Evolutionary conservation across 2,329 filamentous ascomycete genomes (phyloP).

Genomic region (Golovinomyces cichoracearum): DNA sequence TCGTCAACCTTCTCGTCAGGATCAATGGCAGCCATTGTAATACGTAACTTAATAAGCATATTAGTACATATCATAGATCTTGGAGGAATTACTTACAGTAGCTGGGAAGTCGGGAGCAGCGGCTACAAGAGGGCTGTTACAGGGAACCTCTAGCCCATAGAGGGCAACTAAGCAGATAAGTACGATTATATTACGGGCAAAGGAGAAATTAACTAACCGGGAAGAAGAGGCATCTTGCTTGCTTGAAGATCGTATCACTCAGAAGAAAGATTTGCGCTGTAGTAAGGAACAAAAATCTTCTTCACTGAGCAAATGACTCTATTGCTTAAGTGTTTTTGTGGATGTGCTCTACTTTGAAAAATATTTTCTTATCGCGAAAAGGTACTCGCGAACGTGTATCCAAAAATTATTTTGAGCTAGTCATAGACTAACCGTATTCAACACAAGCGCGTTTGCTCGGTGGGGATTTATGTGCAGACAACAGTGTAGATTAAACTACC

Average conservation of each 20-base stretch:
- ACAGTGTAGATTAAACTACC: not conserved
- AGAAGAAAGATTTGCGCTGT: too few relatives aligned
- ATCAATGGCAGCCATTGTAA: slow-evolving; percentile 96
- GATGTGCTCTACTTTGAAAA: too few relatives aligned
- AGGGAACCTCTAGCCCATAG: slow-evolving; percentile 76
- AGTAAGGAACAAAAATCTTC: too few relatives aligned
- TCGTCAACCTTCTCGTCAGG: slow-evolving; percentile 52
- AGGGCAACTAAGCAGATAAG: slow-evolving; percentile 37
- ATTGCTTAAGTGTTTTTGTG: too few relatives aligned
- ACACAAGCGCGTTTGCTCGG: not conserved
- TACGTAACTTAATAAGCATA: slow-evolving; percentile 60
- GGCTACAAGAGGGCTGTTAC: slow-evolving; percentile 58
- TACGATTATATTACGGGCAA: not conserved
- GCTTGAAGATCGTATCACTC: not conserved
- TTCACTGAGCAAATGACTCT: too few relatives aligned
- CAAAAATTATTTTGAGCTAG: not conserved
- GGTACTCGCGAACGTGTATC: not conserved
- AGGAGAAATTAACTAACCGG: slow-evolving; percentile 13
- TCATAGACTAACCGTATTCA: not conserved
- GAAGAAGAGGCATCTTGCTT: slow-evolving; percentile 28
- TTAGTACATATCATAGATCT: too few relatives aligned
- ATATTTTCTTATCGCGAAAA: too few relatives aligned
- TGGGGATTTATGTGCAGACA: not conserved
- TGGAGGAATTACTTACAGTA: slow-evolving; percentile 44
- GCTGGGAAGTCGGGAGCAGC: slow-evolving; percentile 57